Evolutionary conservation across 805 yeast species (phyloP), one percentile per base, ranked within the genome.

Genomic region (Candida qinlingensis): DNA sequence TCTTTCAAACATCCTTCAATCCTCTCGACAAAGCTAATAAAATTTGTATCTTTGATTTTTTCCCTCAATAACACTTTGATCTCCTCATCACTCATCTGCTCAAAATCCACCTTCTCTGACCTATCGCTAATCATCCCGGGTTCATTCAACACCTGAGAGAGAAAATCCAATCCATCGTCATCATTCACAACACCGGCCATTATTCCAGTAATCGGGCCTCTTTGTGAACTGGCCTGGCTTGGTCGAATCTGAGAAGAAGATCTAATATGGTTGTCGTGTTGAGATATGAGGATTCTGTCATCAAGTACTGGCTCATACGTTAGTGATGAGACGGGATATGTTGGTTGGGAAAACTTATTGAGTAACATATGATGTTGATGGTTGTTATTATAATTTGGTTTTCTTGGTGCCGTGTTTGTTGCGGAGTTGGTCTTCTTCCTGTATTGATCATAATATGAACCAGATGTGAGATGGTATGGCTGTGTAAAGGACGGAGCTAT

Each of bases 11-110:
- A 53, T 1, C 33, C 31, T 41, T 59, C 64, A 11, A 59, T 42
- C 33, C 55, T 49, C 31, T 55, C 60, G 3, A 60, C 63, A 48
- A 59, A 59, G n/a, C 48, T 50, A 12, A 61, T 53, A 36, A 61
- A 61, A 4, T 49, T 46, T 31, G 43, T 38, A 45, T 59, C 63
- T 36, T 57, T 57, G n/a, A 61, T 52, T 42, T 54, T 57, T 27
- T 52, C 54, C 26, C 42, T 54, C 35, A 61, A 37, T 31, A 55
- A 27, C 4, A 36, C 30, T 33, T 50, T 47, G 6, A 61, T 49
- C 39, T 61, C 55, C 0, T 46, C 47, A 50, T 59, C 61, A 12
- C 46, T 41, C 49, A 58, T 45, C 27, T 48, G 28, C 10, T 45
- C 29, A 36, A 50, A 45, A 11, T 44, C 46, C 5, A 29, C 13